Percentiles rank a stretch among this genome's conserved stretches.
Conservation (phyloP, 1,284 basidiomycete genomes). For the Xanthoconium separans region DNA sequence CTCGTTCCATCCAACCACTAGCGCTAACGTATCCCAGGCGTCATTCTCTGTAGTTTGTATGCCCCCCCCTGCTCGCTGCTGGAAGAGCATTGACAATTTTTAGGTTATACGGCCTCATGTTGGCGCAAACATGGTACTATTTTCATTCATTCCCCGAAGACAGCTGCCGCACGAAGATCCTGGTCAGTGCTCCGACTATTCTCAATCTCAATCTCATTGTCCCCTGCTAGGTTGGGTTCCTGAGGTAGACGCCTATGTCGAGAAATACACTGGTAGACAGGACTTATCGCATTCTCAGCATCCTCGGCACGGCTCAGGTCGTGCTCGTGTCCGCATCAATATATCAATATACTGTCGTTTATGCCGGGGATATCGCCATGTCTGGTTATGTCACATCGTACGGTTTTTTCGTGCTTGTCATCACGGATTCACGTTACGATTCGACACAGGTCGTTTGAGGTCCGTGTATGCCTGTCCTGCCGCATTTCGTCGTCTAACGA, state of each 20-base stretch:
- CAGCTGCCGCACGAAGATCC: constrained; percentile 18
- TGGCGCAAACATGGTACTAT: constrained; percentile 35
- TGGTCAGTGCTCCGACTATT: constrained; percentile 15
- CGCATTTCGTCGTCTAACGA: not conserved
- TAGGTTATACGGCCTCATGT: constrained; percentile 32
- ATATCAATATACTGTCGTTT: constrained; percentile 35
- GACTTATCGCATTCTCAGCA: constrained; percentile 14
- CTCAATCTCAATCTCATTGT: constrained; percentile 1
- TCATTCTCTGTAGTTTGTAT: constrained; percentile 31
- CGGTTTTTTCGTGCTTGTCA: not conserved
- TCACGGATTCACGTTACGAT: not conserved
- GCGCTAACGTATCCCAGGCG: constrained; percentile 21
- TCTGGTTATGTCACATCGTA: constrained; percentile 28
- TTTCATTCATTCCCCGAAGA: constrained; percentile 30
- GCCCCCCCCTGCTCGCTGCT: not conserved
- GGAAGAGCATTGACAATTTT: not conserved
- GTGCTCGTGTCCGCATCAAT: constrained; percentile 29
- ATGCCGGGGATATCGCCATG: constrained; percentile 27
- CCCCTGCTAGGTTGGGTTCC: constrained; percentile 25
- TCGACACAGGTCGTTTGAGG: constrained; percentile 26
- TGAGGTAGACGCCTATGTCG: constrained; percentile 18
- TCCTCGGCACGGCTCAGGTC: constrained; percentile 30
- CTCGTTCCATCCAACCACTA: not conserved
- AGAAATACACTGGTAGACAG: not conserved
- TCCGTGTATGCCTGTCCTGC: constrained; percentile 11